Evolutionary conservation across 352 stramenopile species (phyloP).

Genomic region (Globisporangium perplexum): DNA sequence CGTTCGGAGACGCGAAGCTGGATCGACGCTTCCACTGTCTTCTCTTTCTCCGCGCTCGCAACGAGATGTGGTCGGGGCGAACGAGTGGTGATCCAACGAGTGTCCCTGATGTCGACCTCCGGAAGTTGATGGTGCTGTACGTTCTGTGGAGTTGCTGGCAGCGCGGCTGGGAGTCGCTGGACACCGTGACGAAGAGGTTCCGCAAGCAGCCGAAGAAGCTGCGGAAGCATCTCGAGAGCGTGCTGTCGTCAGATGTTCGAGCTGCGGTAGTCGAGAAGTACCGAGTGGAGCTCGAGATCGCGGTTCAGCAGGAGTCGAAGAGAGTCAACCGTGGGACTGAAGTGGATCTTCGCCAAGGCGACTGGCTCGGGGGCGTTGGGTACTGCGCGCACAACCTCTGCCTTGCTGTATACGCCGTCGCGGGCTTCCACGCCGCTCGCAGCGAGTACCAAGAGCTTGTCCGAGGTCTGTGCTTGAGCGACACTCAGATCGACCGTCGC

Average conservation of each 20-base stretch:
- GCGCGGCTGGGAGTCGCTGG: constrained; percentile 23
- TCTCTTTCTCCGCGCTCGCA: constrained; percentile 39
- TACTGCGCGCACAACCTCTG: constrained; percentile 67
- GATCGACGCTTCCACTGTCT: constrained; percentile 40
- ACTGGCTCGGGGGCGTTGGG: constrained; percentile 13
- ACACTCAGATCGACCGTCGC: not conserved
- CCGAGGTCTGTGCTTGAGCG: not conserved
- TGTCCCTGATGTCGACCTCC: not conserved
- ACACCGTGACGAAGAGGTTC: constrained; percentile 28
- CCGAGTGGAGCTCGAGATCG: constrained; percentile 33
- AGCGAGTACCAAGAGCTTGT: constrained; percentile 33
- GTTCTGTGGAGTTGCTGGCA: constrained; percentile 33
- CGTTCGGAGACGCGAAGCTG: constrained; percentile 1
- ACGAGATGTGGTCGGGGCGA: constrained; percentile 21
- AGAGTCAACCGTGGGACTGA: not conserved
- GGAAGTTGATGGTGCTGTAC: constrained; percentile 19
- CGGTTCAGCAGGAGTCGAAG: constrained; percentile 21
- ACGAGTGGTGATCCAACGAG: not conserved
- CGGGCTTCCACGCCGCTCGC: constrained; percentile 45
- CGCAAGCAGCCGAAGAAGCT: constrained; percentile 18
- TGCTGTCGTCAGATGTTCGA: constrained; percentile 16
- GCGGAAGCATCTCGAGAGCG: constrained; percentile 13
- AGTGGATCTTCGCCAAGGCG: not conserved
- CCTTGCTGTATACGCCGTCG: constrained; percentile 39
- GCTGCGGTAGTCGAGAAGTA: constrained; percentile 29